These are phyloP conservation scores for Talaromyces wortmannii DNA, from an alignment of 495 filamentous ascomycete species.

Conservation along the genomic window DNA sequence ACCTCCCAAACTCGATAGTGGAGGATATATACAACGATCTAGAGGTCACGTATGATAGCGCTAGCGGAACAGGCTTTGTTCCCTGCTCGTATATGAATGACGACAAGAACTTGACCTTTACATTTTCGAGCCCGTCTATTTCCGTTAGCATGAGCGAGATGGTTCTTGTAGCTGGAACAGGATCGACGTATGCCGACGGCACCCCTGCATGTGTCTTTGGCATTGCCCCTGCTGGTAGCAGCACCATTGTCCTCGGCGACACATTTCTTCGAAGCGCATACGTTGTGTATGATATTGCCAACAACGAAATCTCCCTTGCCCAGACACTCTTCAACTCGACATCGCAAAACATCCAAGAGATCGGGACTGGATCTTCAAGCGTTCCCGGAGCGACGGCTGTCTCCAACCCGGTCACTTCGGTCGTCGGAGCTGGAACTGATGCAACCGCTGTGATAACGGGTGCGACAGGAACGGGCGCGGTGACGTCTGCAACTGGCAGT, in stretches of 20 bases:
- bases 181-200: conserved; percentile 55
- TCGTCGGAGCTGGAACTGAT: conserved; percentile 26
- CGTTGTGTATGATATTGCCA: conserved; percentile 83
- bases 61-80: conserved; percentile 51
- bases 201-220: conserved; percentile 64
- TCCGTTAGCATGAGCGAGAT: conserved; percentile 70
- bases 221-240: conserved; percentile 62
- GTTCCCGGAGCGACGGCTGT: conserved; percentile 71
- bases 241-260: conserved; percentile 73
- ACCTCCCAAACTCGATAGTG: conserved; percentile 68
- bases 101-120: conserved; percentile 58
- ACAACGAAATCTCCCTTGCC: conserved; percentile 82
- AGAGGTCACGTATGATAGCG: conserved; percentile 53
- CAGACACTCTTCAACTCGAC: conserved; percentile 79
- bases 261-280: conserved; percentile 91
- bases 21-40: conserved; percentile 56
- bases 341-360: conserved; percentile 59
- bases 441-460: conserved; percentile 29
- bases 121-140: conserved; percentile 61
- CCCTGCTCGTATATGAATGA: conserved; percentile 62
- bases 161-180: conserved; percentile 55
- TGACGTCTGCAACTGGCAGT: conserved; percentile 5
- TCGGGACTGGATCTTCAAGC: conserved; percentile 51
- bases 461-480: conserved; percentile 11
- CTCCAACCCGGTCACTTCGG: conserved; percentile 50